phyloP scores from a whole-genome alignment of 2,329 filamentous ascomycete genomes.

The Cladophialophora psammophila region DNA sequence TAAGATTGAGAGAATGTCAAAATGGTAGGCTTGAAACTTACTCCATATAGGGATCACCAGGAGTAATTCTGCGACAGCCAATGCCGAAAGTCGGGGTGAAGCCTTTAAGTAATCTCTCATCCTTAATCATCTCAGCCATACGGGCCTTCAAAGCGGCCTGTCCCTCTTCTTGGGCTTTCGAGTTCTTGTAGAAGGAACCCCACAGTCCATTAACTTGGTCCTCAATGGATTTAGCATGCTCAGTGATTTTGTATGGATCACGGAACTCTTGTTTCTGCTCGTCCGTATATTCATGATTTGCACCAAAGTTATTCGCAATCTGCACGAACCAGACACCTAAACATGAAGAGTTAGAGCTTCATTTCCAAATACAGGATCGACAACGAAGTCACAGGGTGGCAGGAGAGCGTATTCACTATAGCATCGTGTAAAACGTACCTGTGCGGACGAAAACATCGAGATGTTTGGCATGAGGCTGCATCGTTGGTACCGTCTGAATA shows the following conservation, averaged over 20 bases:
- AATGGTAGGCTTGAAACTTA: not conserved
- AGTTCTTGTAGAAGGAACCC: slow-evolving; percentile 55
- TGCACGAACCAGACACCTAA: slow-evolving; percentile 47
- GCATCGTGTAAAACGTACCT: slow-evolving; percentile 34
- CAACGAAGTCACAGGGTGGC: slow-evolving; percentile 30
- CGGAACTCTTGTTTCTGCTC: slow-evolving; percentile 52
- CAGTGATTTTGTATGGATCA: slow-evolving; percentile 51
- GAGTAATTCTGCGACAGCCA: slow-evolving; percentile 57
- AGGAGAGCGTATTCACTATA: not conserved
- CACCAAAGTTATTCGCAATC: slow-evolving; percentile 56
- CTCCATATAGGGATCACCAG: slow-evolving; percentile 60
- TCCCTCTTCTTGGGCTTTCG: slow-evolving; percentile 50
- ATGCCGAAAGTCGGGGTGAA: slow-evolving; percentile 57
- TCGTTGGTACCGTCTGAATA: slow-evolving; percentile 56
- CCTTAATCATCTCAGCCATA: slow-evolving; percentile 61
- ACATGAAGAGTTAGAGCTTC: not conserved
- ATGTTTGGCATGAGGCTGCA: slow-evolving; percentile 57
- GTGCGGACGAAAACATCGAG: slow-evolving; percentile 57
- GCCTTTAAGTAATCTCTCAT: slow-evolving; percentile 57
- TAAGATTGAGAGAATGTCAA: not conserved
- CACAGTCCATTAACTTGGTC: slow-evolving; percentile 58
- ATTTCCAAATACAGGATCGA: not conserved
- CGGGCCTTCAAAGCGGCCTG: slow-evolving; percentile 51
- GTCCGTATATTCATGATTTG: slow-evolving; percentile 54
- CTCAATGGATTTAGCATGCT: slow-evolving; percentile 57